A percentile compares a stretch with the other conserved stretches of the same genome.
These are phyloP conservation scores for Nematodospora valgi DNA, from an alignment of 805 yeast species.

Conservation along the genomic window DNA sequence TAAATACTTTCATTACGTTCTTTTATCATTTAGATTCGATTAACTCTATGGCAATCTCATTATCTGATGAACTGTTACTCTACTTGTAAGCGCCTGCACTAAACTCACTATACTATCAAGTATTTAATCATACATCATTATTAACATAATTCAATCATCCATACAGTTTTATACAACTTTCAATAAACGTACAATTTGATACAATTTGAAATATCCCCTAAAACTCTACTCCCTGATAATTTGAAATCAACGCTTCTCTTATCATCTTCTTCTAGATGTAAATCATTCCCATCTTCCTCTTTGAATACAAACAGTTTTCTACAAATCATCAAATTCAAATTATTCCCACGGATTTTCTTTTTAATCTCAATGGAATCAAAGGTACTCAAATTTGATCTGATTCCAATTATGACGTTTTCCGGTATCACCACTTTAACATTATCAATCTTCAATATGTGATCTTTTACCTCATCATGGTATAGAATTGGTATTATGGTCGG, in stretches of 20 bases:
- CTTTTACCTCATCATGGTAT: neutral
- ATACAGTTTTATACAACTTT: neutral
- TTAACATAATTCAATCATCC: neutral
- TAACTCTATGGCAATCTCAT: too few relatives aligned
- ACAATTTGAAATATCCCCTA: conserved; percentile 10
- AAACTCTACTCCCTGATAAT: neutral
- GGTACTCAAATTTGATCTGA: conserved; percentile 5
- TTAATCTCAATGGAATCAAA: conserved; percentile 3
- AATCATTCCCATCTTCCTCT: conserved; percentile 2
- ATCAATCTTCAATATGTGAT: neutral
- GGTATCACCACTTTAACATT: conserved; percentile 4
- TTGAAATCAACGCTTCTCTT: conserved; percentile 1
- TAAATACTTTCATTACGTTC: too few relatives aligned
- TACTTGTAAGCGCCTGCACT: too few relatives aligned
- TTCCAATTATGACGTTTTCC: conserved; percentile 1
- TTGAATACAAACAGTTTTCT: neutral
- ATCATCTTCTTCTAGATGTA: too few relatives aligned
- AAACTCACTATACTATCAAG: too few relatives aligned
- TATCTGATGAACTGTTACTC: too few relatives aligned
- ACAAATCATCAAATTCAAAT: conserved; percentile 3
- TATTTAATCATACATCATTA: too few relatives aligned
- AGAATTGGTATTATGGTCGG: conserved; percentile 1
- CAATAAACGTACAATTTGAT: conserved; percentile 9
- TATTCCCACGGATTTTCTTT: conserved; percentile 1
- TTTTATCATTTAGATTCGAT: too few relatives aligned